Conservation (phyloP, 2,329 filamentous ascomycete genomes). For the Stagonosporopsis rhizophila region DNA sequence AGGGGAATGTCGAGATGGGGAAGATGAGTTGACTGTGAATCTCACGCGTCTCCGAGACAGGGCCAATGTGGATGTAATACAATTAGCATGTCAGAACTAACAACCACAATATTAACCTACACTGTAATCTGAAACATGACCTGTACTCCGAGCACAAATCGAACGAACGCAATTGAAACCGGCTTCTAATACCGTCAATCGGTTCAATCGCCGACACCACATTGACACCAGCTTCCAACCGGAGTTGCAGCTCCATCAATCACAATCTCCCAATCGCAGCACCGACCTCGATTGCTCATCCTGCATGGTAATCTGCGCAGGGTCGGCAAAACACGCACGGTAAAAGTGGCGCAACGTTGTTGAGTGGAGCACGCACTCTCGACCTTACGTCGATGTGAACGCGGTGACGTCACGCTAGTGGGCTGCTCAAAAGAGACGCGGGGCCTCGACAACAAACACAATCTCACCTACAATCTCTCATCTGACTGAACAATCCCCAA, state of each 20-base stretch:
- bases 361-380: slow-evolving; percentile 13
- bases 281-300: slow-evolving; percentile 6
- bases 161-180: not conserved
- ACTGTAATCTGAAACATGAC: too few species aligned
- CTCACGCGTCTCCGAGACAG: not conserved
- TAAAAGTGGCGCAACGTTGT: slow-evolving; percentile 13
- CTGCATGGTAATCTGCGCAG: slow-evolving; percentile 11
- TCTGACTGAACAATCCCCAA: not conserved
- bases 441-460: slow-evolving; percentile 6
- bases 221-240: not conserved
- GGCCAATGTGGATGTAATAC: too few species aligned
- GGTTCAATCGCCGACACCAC: slow-evolving; percentile 2
- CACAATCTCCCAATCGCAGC: slow-evolving; percentile 1
- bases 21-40: slow-evolving; percentile 63
- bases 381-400: slow-evolving; percentile 13
- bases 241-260: slow-evolving; percentile 7
- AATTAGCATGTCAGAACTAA: not conserved
- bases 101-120: not conserved
- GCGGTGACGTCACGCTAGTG: slow-evolving; percentile 14
- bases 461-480: slow-evolving; percentile 1
- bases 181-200: not conserved
- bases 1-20: slow-evolving; percentile 72
- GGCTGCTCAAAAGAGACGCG: slow-evolving; percentile 19
- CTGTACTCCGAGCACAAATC: not conserved
- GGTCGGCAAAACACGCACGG: slow-evolving; percentile 11